Base-by-base conservation (phyloP, 169 alveolate species). In the Toxoplasma gondii region DNA sequence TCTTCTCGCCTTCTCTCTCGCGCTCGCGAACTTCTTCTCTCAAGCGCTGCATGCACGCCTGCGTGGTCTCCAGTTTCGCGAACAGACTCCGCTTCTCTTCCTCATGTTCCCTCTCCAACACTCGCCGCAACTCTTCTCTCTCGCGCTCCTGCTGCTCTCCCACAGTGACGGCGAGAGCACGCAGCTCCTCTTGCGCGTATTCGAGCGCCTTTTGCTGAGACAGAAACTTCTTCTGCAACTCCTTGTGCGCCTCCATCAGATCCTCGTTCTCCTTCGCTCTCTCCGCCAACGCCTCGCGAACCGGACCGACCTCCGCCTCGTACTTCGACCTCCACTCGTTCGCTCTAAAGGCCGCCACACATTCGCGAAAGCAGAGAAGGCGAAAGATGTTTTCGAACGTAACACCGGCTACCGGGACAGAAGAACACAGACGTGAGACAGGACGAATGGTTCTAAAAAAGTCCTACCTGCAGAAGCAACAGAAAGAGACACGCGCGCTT, bases 151-250 rank as follows among this genome's bases (percentile, higher is more conserved):
- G 38, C 90, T 36, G 2, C 67, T 82, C 41, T 49, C 24, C 90
- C 7, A 82, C 44, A 2, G 64, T 19, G 44, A 9, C 90, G 34
- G 67, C 39, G 24, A 82, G 64, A 5, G 53, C 41, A 38, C 29
- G 4, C 41, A 82, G 67, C 67, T 82, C 90, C 41, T 44, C 90
- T 24, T 82, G 90, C 12, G 90, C 90, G 64, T 82, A 82, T 24
- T 82, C 90, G n/a, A 82, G 64, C 38, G 90, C 90, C 67, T 16
- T 24, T 16, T 82, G 44, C 41, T 43, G n/a, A 34, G 69, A 24
- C 10, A 24, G 67, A 67, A 82, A 29, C 67, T 82, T 36, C 67
- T 31, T 22, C 38, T 39, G 34, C n/a, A 82, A 31, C 24, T 82
- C 90, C 67, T 4, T 16, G 12, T 82, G 67, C 39, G 10, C 67